phyloP scores from a whole-genome alignment of 2,329 filamentous ascomycete genomes.

The Aspergillus fructus region DNA sequence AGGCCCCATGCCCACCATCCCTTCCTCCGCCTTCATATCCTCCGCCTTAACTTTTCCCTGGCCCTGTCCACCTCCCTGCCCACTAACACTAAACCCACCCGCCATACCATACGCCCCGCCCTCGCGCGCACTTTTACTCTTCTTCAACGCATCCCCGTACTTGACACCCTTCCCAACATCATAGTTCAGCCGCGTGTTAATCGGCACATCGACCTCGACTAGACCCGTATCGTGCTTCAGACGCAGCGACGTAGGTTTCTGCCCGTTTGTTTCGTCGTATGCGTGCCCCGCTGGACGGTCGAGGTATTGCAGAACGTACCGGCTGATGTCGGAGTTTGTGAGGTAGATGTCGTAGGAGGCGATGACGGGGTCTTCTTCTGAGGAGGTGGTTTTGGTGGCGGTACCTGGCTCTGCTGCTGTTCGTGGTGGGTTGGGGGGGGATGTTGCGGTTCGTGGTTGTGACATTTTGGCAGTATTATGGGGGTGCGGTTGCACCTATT shows the following conservation, averaged over 20 bases:
- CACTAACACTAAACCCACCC: slow-evolving; percentile 62
- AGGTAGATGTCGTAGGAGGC: slow-evolving; percentile 82
- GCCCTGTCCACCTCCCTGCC: background rate
- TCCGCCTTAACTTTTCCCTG: slow-evolving; percentile 16
- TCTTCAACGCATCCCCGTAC: slow-evolving; percentile 75
- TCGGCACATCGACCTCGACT: slow-evolving; percentile 86
- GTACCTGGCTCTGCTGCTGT: background rate
- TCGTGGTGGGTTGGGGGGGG: background rate
- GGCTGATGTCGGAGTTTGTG: slow-evolving; percentile 68
- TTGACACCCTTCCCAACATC: slow-evolving; percentile 78
- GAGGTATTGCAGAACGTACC: slow-evolving; percentile 86
- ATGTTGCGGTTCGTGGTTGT: background rate
- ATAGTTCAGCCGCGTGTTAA: slow-evolving; percentile 72
- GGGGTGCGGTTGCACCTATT: too few relatives aligned
- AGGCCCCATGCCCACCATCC: slow-evolving; percentile 20
- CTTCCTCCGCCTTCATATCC: slow-evolving; percentile 31
- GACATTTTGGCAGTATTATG: background rate
- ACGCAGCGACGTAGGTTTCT: slow-evolving; percentile 70
- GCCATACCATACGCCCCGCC: slow-evolving; percentile 70
- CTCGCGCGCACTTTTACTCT: slow-evolving; percentile 52
- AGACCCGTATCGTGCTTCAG: slow-evolving; percentile 80
- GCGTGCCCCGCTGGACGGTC: slow-evolving; percentile 62
- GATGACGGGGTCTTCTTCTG: slow-evolving; percentile 61
- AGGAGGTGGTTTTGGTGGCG: background rate
- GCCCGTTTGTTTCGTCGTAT: slow-evolving; percentile 57